Evolutionary conservation across 192 early-diverging fungal species (phyloP).

Genomic region (Podila minutissima): DNA sequence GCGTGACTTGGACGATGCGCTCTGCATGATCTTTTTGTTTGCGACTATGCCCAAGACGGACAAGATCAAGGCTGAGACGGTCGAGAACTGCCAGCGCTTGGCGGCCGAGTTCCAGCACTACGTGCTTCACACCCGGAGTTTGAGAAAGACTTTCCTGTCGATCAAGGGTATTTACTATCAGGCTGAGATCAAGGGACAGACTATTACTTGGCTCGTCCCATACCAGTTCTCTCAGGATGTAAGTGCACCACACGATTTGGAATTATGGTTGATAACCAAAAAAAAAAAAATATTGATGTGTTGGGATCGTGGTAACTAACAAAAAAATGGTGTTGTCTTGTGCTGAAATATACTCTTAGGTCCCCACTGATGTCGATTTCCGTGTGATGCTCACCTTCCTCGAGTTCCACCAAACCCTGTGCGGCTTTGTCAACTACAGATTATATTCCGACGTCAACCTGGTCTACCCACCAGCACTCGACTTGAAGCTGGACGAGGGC

Average conservation of each 20-base stretch:
- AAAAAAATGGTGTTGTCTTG: too few relatives aligned
- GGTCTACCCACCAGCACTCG: constrained; percentile 91
- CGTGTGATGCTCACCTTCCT: constrained; percentile 97
- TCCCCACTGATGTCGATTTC: constrained; percentile 95
- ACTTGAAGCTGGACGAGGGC: constrained; percentile 66
- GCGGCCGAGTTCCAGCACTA: constrained; percentile 96
- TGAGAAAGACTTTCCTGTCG: constrained; percentile 93
- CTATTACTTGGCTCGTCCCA: constrained; percentile 95
- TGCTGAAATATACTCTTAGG: constrained; percentile 24
- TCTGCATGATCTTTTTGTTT: constrained; percentile 96
- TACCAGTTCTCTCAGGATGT: constrained; percentile 93
- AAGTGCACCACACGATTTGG: constrained; percentile 1
- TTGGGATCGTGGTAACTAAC: too few relatives aligned
- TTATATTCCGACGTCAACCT: constrained; percentile 90
- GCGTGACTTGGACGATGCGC: constrained; percentile 96
- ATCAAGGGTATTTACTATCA: constrained; percentile 99
- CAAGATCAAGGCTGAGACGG: constrained; percentile 64
- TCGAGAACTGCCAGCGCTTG: constrained; percentile 83
- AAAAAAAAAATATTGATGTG: too few relatives aligned
- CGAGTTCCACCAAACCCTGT: constrained; percentile 92
- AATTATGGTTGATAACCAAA: too few relatives aligned
- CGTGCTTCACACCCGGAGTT: constrained; percentile 76
- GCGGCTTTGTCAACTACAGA: constrained; percentile 95
- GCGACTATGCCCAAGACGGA: constrained; percentile 85
- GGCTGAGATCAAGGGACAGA: constrained; percentile 95